Percentiles rank a stretch among this genome's conserved stretches.
These are phyloP conservation scores for Ascochyta pisi DNA, from an alignment of 2,329 filamentous ascomycete species.

Conservation along the genomic window DNA sequence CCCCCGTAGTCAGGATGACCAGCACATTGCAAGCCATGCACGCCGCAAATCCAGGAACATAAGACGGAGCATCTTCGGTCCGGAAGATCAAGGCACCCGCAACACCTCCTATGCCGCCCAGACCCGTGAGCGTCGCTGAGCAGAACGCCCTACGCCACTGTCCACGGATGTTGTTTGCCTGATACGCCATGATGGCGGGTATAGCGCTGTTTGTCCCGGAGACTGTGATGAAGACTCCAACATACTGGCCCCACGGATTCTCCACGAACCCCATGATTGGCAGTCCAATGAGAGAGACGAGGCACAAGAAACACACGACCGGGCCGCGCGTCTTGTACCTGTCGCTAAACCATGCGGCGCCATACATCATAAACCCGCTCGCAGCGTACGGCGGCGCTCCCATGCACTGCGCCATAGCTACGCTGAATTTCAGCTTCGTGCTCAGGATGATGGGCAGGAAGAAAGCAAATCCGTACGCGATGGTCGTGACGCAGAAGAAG, in stretches of 20 bases:
- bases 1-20: slow-evolving; percentile 23
- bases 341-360: slow-evolving; percentile 32
- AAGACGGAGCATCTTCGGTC: slow-evolving; percentile 29
- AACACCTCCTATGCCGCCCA: slow-evolving; percentile 33
- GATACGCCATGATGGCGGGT: slow-evolving; percentile 33
- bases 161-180: slow-evolving; percentile 32
- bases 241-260: slow-evolving; percentile 33
- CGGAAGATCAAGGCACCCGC: slow-evolving; percentile 34
- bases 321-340: slow-evolving; percentile 34
- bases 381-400: slow-evolving; percentile 35
- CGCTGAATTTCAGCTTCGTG: slow-evolving; percentile 32
- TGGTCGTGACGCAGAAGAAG: slow-evolving; percentile 30
- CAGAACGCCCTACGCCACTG: slow-evolving; percentile 34
- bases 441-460: slow-evolving; percentile 33
- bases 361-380: slow-evolving; percentile 36
- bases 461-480: slow-evolving; percentile 33
- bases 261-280: slow-evolving; percentile 36
- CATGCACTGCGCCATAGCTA: slow-evolving; percentile 34
- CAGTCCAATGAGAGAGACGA: slow-evolving; percentile 33
- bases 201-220: slow-evolving; percentile 30
- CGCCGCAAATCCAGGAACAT: slow-evolving; percentile 30
- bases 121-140: slow-evolving; percentile 28
- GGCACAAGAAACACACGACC: slow-evolving; percentile 28
- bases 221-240: slow-evolving; percentile 33
- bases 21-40: slow-evolving; percentile 34